These are phyloP conservation scores for Microsporum canis DNA, from an alignment of 2,329 filamentous ascomycete species.

Conservation along the genomic window DNA sequence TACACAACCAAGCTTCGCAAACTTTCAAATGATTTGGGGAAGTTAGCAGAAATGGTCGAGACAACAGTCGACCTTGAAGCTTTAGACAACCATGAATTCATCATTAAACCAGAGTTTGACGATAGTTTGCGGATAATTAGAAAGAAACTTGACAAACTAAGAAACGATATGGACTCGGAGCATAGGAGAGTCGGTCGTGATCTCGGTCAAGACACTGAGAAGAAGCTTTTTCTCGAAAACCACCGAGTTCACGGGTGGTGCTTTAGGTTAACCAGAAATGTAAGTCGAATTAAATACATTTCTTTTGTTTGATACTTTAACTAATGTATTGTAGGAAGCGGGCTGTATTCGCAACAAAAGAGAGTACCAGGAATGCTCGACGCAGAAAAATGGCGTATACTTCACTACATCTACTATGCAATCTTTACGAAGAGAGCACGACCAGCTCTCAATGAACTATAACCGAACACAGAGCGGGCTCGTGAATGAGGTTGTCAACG, in stretches of 20 bases:
- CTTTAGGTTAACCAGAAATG: conserved; percentile 74
- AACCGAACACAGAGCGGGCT: conserved; percentile 86
- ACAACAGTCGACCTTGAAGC: conserved; percentile 94
- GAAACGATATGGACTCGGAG: conserved; percentile 71
- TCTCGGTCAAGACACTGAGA: conserved; percentile 83
- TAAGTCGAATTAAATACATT: conserved; percentile 2
- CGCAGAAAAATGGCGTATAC: conserved; percentile 97
- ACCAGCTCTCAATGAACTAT: conserved; percentile 88
- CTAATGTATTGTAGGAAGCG: conserved; percentile 47
- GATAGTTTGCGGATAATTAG: conserved; percentile 77
- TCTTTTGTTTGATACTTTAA: conserved; percentile 18
- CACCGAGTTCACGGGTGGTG: conserved; percentile 95
- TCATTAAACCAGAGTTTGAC: conserved; percentile 98
- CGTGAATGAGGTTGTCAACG: conserved; percentile 82
- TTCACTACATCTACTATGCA: conserved; percentile 82
- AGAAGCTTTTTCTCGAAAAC: conserved; percentile 96
- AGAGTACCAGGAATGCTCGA: conserved; percentile 86
- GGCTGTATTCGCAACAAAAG: conserved; percentile 86
- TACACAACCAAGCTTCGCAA: conserved; percentile 77
- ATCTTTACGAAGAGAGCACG: conserved; percentile 73
- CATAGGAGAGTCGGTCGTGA: conserved; percentile 67
- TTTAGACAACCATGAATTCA: conserved; percentile 92
- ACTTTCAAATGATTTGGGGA: conserved; percentile 66
- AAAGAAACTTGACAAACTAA: conserved; percentile 77
- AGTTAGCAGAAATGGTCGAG: conserved; percentile 95